Evolutionary conservation across 768 basidiomycete species (phyloP).

Genomic region (Lactarius indigo): DNA sequence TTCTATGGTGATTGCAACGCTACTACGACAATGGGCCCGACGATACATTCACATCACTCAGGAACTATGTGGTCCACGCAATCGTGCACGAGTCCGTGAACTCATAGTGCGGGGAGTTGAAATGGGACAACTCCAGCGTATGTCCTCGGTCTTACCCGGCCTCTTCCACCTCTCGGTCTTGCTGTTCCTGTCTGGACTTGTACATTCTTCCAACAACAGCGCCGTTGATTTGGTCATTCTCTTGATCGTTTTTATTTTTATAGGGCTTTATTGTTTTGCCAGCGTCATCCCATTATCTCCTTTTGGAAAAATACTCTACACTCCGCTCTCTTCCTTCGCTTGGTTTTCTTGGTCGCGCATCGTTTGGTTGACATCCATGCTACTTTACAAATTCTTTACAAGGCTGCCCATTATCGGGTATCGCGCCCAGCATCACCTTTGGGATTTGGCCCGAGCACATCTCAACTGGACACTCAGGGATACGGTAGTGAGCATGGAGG

Average conservation of each 20-base stretch:
- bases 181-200: background rate
- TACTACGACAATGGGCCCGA: background rate
- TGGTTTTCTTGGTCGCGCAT: background rate
- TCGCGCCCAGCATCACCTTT: background rate
- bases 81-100: background rate
- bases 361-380: background rate
- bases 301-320: background rate
- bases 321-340: background rate
- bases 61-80: background rate
- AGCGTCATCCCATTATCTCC: background rate
- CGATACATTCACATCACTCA: background rate
- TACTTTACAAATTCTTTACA: background rate
- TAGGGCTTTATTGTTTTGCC: background rate
- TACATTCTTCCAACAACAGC: background rate
- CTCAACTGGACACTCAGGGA: background rate
- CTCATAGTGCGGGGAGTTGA: background rate
- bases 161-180: background rate
- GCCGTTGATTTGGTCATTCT: background rate
- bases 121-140: background rate
- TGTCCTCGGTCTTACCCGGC: background rate
- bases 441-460: background rate
- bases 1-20: background rate
- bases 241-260: background rate
- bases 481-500: background rate
- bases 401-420: background rate